Evolutionary conservation across 345 rosid genomes (phyloP), one percentile per base, ranked within the genome.

Genomic region (Corchorus capsularis): DNA sequence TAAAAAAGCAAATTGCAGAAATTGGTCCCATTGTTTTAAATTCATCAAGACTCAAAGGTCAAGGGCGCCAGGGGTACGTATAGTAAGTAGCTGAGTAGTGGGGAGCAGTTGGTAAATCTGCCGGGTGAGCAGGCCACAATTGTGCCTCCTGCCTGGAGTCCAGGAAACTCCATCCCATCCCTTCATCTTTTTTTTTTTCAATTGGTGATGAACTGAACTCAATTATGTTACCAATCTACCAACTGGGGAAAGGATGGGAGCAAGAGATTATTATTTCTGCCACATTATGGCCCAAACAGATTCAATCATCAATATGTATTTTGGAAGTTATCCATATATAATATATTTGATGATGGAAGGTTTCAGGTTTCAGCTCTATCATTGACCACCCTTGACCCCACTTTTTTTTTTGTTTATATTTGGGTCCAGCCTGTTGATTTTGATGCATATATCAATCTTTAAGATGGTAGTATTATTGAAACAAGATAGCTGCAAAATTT

Each of bases 91-190:
- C 73, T 20, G 37, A 60, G 22, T 39, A 39, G 41, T 16, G 78
- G 73, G 55, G 22, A 72, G 66, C 83, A 80, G 72, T 56, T 12
- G 73, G 22, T 27, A 9, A 63, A 43, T 52, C 69, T 78, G 82
- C 68, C 63, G 69, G 84, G 82, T 45, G 34, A 62, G 20, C 80
- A 76, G 79, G 79, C 80, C 73, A 77, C 87, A 81, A 76, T 56
- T 41, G 63, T 84, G 79, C 65, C 79, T 79, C 81, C 84, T 81
- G 87, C 79, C 80, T 70, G 75, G 81, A 69, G 64, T 78, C 81
- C n/a, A 35, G 81, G 81, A 59, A 77, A 70, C 77, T 63, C 71
- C 63, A 41, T 60, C 20, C 57, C 60, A 63, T 55, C 45, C 1
- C 27, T 27, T 1, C 0, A 27, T 27, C 27, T 27, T 27, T 27